Evolutionary conservation across 2,329 filamentous ascomycete species (phyloP).

Genomic region (Lasiodiplodia gonubiensis): DNA sequence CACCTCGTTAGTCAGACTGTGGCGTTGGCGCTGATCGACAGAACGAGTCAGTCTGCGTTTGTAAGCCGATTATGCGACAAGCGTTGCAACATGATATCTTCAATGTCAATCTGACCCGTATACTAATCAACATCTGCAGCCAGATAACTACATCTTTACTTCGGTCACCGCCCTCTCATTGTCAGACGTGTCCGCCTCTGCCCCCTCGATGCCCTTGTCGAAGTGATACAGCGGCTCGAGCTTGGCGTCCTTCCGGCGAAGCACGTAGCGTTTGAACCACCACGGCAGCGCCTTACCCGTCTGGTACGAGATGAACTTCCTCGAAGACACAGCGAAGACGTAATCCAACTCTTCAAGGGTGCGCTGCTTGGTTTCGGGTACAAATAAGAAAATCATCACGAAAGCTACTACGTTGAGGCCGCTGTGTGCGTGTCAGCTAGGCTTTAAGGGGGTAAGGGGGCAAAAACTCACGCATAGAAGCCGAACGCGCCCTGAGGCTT

Average conservation of each 20-base stretch:
- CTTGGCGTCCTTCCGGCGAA: constrained; percentile 42
- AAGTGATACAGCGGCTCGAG: constrained; percentile 49
- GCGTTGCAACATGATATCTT: neutral
- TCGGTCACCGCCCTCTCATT: neutral
- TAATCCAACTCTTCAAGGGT: constrained; percentile 52
- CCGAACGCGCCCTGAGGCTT: constrained; percentile 58
- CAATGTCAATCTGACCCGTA: neutral
- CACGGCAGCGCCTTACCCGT: constrained; percentile 49
- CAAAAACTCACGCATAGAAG: constrained; percentile 56
- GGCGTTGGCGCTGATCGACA: neutral
- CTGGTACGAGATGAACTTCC: constrained; percentile 50
- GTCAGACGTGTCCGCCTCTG: constrained; percentile 5
- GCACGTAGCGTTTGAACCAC: constrained; percentile 53
- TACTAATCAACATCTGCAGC: neutral
- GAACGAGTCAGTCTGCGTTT: neutral
- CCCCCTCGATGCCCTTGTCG: constrained; percentile 31
- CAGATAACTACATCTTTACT: neutral
- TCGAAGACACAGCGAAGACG: constrained; percentile 55
- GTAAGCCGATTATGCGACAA: neutral
- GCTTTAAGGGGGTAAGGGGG: neutral
- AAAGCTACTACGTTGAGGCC: constrained; percentile 43
- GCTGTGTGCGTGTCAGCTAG: constrained; percentile 40
- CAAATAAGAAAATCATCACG: constrained; percentile 40
- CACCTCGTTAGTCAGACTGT: neutral
- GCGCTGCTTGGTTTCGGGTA: constrained; percentile 41